These are phyloP conservation scores for Clonostachys rhizophaga DNA, from an alignment of 2,329 filamentous ascomycete genomes.

Conservation along the genomic window DNA sequence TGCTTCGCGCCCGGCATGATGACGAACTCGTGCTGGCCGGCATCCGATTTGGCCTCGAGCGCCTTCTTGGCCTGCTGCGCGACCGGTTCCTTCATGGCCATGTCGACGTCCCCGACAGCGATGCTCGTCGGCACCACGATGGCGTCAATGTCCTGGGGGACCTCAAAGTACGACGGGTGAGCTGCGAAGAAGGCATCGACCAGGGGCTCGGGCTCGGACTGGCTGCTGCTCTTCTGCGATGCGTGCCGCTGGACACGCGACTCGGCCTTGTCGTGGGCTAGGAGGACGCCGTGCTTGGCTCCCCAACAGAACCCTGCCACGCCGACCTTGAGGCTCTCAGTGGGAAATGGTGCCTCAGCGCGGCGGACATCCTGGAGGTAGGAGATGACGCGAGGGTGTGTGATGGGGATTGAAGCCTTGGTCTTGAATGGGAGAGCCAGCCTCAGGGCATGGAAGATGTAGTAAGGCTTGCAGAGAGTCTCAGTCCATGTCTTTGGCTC, in stretches of 20 bases:
- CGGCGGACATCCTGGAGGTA: conserved; percentile 6
- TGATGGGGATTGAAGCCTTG: conserved; percentile 1
- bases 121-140: conserved; percentile 37
- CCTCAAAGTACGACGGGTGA: conserved; percentile 39
- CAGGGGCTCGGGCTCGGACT: conserved; percentile 22
- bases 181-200: conserved; percentile 45
- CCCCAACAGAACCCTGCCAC: conserved; percentile 60
- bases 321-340: conserved; percentile 27
- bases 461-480: conserved; percentile 1
- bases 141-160: conserved; percentile 39
- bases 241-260: conserved; percentile 8
- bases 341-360: conserved; percentile 2
- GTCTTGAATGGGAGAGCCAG: conserved; percentile 1
- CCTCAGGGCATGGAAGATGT: neutral
- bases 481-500: neutral
- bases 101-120: conserved; percentile 36
- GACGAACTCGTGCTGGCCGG: conserved; percentile 9
- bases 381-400: conserved; percentile 2
- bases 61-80: conserved; percentile 21
- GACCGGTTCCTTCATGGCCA: conserved; percentile 20
- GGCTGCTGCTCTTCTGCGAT: conserved; percentile 7
- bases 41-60: conserved; percentile 20
- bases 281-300: conserved; percentile 43
- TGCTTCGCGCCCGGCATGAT: conserved; percentile 30
- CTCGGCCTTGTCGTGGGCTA: conserved; percentile 20